Percentiles rank a stretch among this genome's conserved stretches.
Evolutionary conservation across 2,329 filamentous ascomycete genomes (phyloP).

Genomic region (Beauveria sp.): DNA sequence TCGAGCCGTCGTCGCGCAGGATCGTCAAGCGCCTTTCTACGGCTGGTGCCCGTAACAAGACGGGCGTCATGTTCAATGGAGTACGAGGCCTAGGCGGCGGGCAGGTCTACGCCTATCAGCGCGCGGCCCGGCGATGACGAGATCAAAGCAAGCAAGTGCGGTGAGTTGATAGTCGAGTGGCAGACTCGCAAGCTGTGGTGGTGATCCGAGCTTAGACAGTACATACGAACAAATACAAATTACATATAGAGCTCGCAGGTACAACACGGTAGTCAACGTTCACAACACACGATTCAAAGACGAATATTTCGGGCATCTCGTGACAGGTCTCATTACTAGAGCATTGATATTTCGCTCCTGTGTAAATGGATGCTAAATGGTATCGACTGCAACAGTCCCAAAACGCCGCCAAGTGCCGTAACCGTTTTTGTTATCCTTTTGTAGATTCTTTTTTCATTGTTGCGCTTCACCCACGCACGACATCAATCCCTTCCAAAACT

Average conservation of each 20-base stretch:
- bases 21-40: slow-evolving; percentile 15
- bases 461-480: slow-evolving; percentile 13
- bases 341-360: slow-evolving; percentile 25
- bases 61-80: slow-evolving; percentile 17
- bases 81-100: slow-evolving; percentile 15
- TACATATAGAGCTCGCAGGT: not conserved
- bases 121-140: slow-evolving; percentile 3
- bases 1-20: slow-evolving; percentile 10
- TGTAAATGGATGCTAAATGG: slow-evolving; percentile 23
- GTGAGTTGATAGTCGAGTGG: slow-evolving; percentile 13
- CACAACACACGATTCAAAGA: not conserved
- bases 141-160: slow-evolving; percentile 11
- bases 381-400: slow-evolving; percentile 29
- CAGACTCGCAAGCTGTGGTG: slow-evolving; percentile 16
- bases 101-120: slow-evolving; percentile 10
- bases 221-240: not conserved
- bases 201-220: slow-evolving; percentile 4
- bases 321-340: slow-evolving; percentile 26
- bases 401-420: slow-evolving; percentile 30
- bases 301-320: slow-evolving; percentile 18
- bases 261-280: not conserved
- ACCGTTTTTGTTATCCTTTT: slow-evolving; percentile 14
- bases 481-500: slow-evolving; percentile 3
- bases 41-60: slow-evolving; percentile 12
- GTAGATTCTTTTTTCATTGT: slow-evolving; percentile 13